These are phyloP conservation scores for Saturnispora serradocipensis DNA, from an alignment of 805 yeast species.

Conservation along the genomic window DNA sequence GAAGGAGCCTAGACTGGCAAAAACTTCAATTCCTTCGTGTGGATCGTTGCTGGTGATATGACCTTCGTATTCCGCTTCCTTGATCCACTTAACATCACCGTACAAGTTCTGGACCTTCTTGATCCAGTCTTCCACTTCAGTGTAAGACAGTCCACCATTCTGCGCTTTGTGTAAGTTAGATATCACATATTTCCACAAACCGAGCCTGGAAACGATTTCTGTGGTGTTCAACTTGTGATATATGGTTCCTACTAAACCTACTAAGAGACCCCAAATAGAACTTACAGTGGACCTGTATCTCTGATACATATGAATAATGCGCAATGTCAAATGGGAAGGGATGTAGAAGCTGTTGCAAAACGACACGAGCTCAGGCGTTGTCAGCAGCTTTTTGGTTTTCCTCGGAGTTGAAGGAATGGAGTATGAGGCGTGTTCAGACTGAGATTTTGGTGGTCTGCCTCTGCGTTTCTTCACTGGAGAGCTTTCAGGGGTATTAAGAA, in stretches of 20 bases:
- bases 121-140: slow-evolving; percentile 45
- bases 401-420: neutral
- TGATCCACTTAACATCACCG: slow-evolving; percentile 53
- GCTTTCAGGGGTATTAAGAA: slow-evolving; percentile 3
- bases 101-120: slow-evolving; percentile 45
- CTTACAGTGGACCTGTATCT: slow-evolving; percentile 44
- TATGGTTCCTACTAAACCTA: slow-evolving; percentile 56
- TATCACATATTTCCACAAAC: slow-evolving; percentile 39
- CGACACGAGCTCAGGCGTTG: slow-evolving; percentile 33
- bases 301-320: slow-evolving; percentile 42
- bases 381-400: slow-evolving; percentile 13
- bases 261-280: slow-evolving; percentile 60
- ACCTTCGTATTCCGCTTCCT: slow-evolving; percentile 30
- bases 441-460: neutral
- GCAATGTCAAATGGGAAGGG: slow-evolving; percentile 42
- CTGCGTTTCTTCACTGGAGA: slow-evolving; percentile 1
- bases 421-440: neutral
- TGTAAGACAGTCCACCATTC: slow-evolving; percentile 40
- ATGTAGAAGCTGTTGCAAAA: slow-evolving; percentile 58
- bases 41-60: slow-evolving; percentile 6
- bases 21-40: slow-evolving; percentile 6
- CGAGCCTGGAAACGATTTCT: slow-evolving; percentile 36
- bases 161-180: slow-evolving; percentile 45
- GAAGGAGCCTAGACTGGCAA: slow-evolving; percentile 8
- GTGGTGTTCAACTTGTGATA: slow-evolving; percentile 45